Conservation (phyloP, 768 basidiomycete genomes). For the Sporobolomyces pararoseus region DNA sequence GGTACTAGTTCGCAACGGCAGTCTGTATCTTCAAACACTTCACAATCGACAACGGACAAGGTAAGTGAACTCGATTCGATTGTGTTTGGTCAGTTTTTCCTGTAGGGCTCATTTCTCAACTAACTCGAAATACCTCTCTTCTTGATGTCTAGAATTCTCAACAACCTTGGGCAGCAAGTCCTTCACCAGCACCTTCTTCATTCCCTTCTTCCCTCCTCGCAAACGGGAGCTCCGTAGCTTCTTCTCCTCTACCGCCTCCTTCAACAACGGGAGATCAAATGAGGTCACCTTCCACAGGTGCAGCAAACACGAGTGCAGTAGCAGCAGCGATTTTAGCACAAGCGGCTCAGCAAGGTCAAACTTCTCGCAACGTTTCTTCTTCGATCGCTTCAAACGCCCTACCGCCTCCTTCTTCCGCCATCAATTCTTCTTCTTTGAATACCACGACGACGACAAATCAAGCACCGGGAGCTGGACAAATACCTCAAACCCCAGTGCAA, state of each 20-base stretch:
- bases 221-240: constrained; percentile 23
- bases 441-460: constrained; percentile 44
- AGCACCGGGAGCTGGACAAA: constrained; percentile 12
- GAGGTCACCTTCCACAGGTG: constrained; percentile 8
- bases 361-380: constrained; percentile 4
- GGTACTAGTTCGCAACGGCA: neutral
- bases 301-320: constrained; percentile 3
- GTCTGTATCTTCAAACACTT: neutral
- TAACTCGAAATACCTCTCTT: no score
- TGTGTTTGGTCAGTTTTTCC: no score
- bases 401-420: constrained; percentile 34
- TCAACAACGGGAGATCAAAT: constrained; percentile 4
- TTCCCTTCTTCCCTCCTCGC: constrained; percentile 20
- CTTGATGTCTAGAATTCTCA: neutral
- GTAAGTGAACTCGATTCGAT: no score
- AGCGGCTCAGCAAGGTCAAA: constrained; percentile 1
- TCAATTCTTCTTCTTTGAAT: constrained; percentile 27
- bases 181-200: constrained; percentile 17
- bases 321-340: constrained; percentile 10
- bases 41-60: constrained; percentile 5
- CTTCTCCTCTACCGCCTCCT: constrained; percentile 16
- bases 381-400: constrained; percentile 1
- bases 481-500: constrained; percentile 82
- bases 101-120: no score
- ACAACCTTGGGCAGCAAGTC: constrained; percentile 23